Base-by-base conservation (phyloP, 257 asterid species). In the Solanum tacnaense region DNA sequence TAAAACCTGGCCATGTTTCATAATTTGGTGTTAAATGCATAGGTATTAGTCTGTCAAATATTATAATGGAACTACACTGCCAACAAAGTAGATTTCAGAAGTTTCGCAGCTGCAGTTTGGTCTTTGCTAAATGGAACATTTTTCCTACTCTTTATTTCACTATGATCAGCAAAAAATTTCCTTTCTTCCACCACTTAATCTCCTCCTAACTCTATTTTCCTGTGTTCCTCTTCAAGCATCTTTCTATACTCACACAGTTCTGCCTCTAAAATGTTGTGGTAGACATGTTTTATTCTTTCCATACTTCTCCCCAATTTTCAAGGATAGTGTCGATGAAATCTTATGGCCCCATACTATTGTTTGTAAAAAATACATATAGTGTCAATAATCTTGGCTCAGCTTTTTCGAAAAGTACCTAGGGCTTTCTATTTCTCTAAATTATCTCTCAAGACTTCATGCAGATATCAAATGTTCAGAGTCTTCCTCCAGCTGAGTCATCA, bases 1-100 rank as follows among this genome's bases (percentile, higher is more conserved):
- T 88, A 96, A 87, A 90, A 97, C 98, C 99, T 97, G 90, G 5
- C 41, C 71, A 49, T 29, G 71, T 82, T 82, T 82, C 44, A 52
- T 11, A 82, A 49, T 9, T 82, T 15, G 38, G 71, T 49, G 70
- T 82, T 52, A 82, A 29, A 10, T 31, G 4, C 70, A 49, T 49
- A 44, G 85, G 18, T 49, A 20, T 29, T 49, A 52, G 70, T 82
- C 86, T 29, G 31, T 49, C 70, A 82, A 82, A 21, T 35, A 74
- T 21, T 35, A 74, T 21, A 74, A 74, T 21, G 29, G 83, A 74
- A 74, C 52, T 36, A 36, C 83, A 75, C 56, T 21, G 31, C 21
- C 52, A 41, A 75, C 83, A 75, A 36, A 38, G 49, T 75, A 36
- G 83, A 75, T 35, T 74, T 74, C 49, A 5, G 27, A 74, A 36